Conservation (phyloP, 169 alveolate genomes). For the Neospora caninum region DNA sequence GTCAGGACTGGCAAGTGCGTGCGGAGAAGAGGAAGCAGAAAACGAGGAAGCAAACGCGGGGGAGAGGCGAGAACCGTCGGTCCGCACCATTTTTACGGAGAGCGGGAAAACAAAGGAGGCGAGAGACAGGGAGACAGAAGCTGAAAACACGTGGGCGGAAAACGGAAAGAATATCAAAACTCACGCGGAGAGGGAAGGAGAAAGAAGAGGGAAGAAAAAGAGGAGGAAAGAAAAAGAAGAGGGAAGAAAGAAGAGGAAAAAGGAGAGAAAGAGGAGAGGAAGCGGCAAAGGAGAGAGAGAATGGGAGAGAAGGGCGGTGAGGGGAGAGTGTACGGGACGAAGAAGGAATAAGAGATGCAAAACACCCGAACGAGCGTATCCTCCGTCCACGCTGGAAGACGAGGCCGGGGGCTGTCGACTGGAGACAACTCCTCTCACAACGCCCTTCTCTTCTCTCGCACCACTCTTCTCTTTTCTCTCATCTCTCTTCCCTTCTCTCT, state of each 20-base stretch:
- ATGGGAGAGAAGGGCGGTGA: neutral
- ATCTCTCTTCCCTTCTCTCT: too few species aligned
- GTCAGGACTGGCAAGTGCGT: neutral
- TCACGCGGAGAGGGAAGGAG: neutral
- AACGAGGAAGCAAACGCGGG: neutral
- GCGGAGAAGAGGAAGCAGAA: neutral
- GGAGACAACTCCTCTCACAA: too few species aligned
- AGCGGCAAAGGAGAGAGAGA: neutral
- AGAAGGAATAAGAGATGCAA: neutral
- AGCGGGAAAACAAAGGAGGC: neutral
- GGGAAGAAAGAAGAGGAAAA: neutral
- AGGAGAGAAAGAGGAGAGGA: neutral
- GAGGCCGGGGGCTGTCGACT: too few species aligned
- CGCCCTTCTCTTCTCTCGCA: too few species aligned
- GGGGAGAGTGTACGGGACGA: neutral
- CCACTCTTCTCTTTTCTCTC: too few species aligned
- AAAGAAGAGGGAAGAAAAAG: neutral
- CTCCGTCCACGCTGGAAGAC: too few species aligned
- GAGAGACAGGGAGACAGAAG: neutral
- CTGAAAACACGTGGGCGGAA: neutral
- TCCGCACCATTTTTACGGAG: neutral
- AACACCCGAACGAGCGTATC: neutral
- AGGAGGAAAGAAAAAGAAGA: neutral
- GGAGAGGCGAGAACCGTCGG: neutral
- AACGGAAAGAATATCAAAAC: neutral